phyloP scores from a whole-genome alignment of 768 basidiomycete genomes.

The Peribolospora baueri region DNA sequence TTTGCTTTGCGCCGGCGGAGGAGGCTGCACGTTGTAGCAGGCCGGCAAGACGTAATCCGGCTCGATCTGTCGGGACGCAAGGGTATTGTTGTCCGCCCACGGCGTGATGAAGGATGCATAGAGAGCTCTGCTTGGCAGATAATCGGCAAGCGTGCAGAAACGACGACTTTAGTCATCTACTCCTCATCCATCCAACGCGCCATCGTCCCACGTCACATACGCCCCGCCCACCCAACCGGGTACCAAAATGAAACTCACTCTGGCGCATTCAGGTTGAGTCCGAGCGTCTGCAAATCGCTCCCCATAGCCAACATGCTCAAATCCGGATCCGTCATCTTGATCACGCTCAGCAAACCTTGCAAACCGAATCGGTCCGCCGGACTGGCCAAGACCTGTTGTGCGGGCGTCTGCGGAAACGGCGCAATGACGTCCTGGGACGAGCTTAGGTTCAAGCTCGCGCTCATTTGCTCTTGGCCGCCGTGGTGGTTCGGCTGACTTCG shows the following conservation, averaged over 20 bases:
- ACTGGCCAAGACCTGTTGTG: conserved; percentile 72
- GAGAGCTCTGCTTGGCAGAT: conserved; percentile 33
- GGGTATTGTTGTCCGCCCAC: conserved; percentile 62
- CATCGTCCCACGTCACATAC: too few species aligned
- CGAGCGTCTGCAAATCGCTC: conserved; percentile 74
- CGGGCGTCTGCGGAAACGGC: conserved; percentile 50
- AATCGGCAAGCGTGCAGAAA: conserved; percentile 7
- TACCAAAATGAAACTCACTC: conserved; percentile 34
- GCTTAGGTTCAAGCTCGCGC: neutral
- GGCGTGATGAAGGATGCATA: conserved; percentile 89
- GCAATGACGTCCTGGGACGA: conserved; percentile 14
- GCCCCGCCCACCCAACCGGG: too few species aligned
- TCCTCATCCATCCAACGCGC: too few species aligned
- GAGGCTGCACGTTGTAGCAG: conserved; percentile 79
- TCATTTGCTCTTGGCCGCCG: neutral
- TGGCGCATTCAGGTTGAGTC: conserved; percentile 59
- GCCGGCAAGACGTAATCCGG: conserved; percentile 74
- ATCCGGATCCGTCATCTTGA: conserved; percentile 60
- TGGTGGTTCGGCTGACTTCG: too few species aligned
- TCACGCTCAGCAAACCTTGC: conserved; percentile 56
- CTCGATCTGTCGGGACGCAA: conserved; percentile 55
- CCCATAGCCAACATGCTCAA: conserved; percentile 60
- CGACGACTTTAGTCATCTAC: too few species aligned
- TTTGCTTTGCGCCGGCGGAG: conserved; percentile 56
- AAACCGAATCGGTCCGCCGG: conserved; percentile 93